Evolutionary conservation across 169 alveolate species (phyloP).

Genomic region (Plasmodium ovale): DNA sequence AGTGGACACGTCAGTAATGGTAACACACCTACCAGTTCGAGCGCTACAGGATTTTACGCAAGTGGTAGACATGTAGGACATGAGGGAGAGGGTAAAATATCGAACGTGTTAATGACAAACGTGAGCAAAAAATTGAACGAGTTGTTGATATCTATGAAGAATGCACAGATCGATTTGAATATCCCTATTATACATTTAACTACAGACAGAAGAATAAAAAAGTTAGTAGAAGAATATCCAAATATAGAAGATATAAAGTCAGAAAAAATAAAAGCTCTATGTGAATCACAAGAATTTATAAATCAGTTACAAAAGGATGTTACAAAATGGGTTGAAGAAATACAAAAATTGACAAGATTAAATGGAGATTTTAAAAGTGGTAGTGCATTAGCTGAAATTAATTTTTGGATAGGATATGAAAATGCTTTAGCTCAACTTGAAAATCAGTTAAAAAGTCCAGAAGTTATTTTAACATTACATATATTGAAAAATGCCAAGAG

Average conservation of each 20-base stretch:
- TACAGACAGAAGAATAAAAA: conserved; percentile 90
- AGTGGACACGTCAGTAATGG: neutral
- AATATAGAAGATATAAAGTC: conserved; percentile 64
- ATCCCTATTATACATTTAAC: conserved; percentile 92
- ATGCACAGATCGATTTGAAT: conserved; percentile 93
- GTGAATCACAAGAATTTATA: conserved; percentile 77
- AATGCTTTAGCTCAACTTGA: conserved; percentile 89
- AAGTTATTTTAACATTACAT: conserved; percentile 92
- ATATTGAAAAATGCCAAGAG: conserved; percentile 92
- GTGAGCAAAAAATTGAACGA: conserved; percentile 87
- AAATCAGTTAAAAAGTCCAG: conserved; percentile 88
- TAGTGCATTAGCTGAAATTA: conserved; percentile 88
- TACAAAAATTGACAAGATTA: conserved; percentile 85
- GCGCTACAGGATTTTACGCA: neutral
- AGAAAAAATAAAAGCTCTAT: conserved; percentile 35
- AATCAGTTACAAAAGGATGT: conserved; percentile 84
- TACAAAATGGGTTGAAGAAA: conserved; percentile 88
- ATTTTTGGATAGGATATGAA: conserved; percentile 91
- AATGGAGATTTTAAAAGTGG: conserved; percentile 84
- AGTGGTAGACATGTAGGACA: conserved; percentile 8
- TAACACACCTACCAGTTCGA: neutral
- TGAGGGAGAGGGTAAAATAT: conserved; percentile 73
- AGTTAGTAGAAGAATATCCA: conserved; percentile 85
- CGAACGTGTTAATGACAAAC: conserved; percentile 68
- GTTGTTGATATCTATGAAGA: conserved; percentile 91